Evolutionary conservation across 208 protist species (phyloP), one percentile per base, ranked within the genome.

Genomic region (Leishmania tarentolae): DNA sequence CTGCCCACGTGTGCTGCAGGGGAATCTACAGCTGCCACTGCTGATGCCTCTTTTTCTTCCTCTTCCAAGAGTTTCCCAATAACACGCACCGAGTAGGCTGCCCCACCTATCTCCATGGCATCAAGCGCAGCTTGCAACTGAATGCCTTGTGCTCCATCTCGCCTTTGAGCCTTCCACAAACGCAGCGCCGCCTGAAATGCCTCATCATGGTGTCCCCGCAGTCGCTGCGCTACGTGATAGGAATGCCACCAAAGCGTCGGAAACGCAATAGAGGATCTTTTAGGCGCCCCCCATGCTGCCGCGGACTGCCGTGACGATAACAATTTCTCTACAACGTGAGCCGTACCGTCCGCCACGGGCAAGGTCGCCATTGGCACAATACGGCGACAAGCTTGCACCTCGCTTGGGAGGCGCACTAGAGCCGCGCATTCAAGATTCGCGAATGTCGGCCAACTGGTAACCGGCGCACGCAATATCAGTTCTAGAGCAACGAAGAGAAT

Each of bases 201-300:
- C n/a, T 17, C 31, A 19, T 76, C 73, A 59, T 61, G 52, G 31
- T 42, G n/a, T 13, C 50, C 31, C 40, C 73, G 35, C 35, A 63
- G 73, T 42, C 73, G 73, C 53, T 63, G 73, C 47, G 73, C 73
- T 15, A 61, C 37, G 73, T 76, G 73, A 59, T 63, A 63, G 35
- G 35, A n/a, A 42, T 76, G 73, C 73, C 73, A 76, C 21, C 9
- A 17, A 31, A 17, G 21, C 13, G 40, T 13, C 13, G 66, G 40
- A 72, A 47, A 72, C 13, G 21, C 0, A 8, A 47, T 9, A 35
- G 21, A 47, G 66, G 28, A 40, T 31, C 42, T 24, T 72, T 6
- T 47, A 31, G 40, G 24, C n/a, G 46, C 24, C 24, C 17, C 46
- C 31, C 17, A n/a, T 46, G 70, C 35, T 50, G 28, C 1, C 70